Evolutionary conservation across 2,329 filamentous ascomycete genomes (phyloP).

Genomic region (Aspergillus fructus): DNA sequence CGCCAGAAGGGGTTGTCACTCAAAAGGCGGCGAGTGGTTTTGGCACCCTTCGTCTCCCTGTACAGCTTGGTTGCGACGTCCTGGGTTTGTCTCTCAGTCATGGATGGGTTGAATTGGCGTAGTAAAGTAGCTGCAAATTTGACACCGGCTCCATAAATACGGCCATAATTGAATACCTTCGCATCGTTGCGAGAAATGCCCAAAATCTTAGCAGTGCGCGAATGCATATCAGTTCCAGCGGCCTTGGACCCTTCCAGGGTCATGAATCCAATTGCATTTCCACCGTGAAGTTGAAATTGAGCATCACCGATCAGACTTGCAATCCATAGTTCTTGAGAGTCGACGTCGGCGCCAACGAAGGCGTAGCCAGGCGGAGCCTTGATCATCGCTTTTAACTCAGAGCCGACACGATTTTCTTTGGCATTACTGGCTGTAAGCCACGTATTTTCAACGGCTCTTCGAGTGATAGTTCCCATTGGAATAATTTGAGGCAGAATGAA

Average conservation of each 20-base stretch:
- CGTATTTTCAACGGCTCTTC: slow-evolving; percentile 92
- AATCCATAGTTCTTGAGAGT: slow-evolving; percentile 98
- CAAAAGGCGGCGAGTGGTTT: slow-evolving; percentile 72
- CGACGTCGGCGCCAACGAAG: slow-evolving; percentile 96
- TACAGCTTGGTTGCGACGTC: slow-evolving; percentile 79
- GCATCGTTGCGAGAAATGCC: slow-evolving; percentile 94
- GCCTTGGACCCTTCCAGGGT: slow-evolving; percentile 94
- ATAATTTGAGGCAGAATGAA: slow-evolving; percentile 95
- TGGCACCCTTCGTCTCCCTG: slow-evolving; percentile 82
- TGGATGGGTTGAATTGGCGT: slow-evolving; percentile 84
- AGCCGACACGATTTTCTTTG: slow-evolving; percentile 92
- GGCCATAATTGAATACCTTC: slow-evolving; percentile 98
- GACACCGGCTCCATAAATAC: slow-evolving; percentile 95
- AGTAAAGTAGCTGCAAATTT: slow-evolving; percentile 90
- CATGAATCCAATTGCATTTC: slow-evolving; percentile 98
- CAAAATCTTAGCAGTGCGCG: slow-evolving; percentile 84
- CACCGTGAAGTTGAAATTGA: slow-evolving; percentile 90
- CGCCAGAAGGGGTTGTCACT: slow-evolving; percentile 84
- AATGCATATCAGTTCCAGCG: slow-evolving; percentile 90
- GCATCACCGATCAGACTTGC: slow-evolving; percentile 92
- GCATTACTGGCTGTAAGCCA: slow-evolving; percentile 98
- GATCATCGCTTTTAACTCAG: slow-evolving; percentile 96
- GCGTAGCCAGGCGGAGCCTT: slow-evolving; percentile 84
- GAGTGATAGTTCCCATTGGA: slow-evolving; percentile 96
- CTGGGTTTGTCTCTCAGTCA: slow-evolving; percentile 76